A percentile compares a stretch with the other conserved stretches of the same genome.
Conservation (phyloP, 2,329 filamentous ascomycete genomes). For the Zasmidium cellare region DNA sequence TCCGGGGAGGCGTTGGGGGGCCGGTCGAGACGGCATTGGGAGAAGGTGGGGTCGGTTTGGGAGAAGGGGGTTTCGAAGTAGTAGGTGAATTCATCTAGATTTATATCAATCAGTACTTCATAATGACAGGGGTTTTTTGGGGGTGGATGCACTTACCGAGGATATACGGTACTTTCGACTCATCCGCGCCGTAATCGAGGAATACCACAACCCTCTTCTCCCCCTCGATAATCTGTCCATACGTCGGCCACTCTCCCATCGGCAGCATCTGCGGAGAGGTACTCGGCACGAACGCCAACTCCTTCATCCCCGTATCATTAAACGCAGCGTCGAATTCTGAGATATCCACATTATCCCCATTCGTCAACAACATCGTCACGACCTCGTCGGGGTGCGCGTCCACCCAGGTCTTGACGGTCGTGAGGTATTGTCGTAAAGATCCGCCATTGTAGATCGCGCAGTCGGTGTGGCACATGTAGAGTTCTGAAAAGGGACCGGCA, state of each 20-base stretch:
- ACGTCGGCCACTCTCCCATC: conserved; percentile 74
- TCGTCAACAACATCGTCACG: conserved; percentile 79
- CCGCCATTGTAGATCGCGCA: conserved; percentile 57
- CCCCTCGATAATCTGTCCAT: conserved; percentile 68
- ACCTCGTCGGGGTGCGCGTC: conserved; percentile 75
- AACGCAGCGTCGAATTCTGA: conserved; percentile 46
- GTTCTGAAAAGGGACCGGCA: conserved; percentile 29
- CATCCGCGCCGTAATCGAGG: conserved; percentile 79
- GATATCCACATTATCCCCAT: conserved; percentile 58
- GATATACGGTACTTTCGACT: conserved; percentile 75
- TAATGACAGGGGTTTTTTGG: no score
- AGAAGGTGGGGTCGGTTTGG: conserved; percentile 38
- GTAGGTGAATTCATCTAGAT: conserved; percentile 33
- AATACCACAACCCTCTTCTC: conserved; percentile 71
- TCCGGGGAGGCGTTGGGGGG: conserved; percentile 38
- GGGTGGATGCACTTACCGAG: conserved; percentile 69
- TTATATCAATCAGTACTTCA: neutral
- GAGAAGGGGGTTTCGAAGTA: conserved; percentile 49
- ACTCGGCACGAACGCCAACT: conserved; percentile 41
- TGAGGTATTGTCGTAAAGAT: conserved; percentile 54
- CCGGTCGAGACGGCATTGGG: conserved; percentile 46
- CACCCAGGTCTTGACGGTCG: conserved; percentile 60
- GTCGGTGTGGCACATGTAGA: conserved; percentile 65
- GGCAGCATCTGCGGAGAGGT: conserved; percentile 26
- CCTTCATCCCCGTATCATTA: conserved; percentile 50